Base-by-base conservation (phyloP, 805 yeast genomes). In the Ogataea methanolica region DNA sequence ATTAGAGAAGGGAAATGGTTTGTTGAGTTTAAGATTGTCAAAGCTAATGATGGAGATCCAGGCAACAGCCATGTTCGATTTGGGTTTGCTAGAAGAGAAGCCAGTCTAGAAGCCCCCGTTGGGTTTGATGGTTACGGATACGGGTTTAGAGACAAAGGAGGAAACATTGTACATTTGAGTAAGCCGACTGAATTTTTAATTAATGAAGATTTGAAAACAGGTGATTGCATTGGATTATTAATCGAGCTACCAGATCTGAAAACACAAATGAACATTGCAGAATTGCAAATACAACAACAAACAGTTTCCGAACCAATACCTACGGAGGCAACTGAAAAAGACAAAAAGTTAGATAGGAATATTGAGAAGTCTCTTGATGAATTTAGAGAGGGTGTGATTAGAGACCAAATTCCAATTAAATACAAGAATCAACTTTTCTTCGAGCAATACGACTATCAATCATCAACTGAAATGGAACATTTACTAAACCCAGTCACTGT, bases 71-170 rank as follows among this genome's bases (percentile, higher is more conserved):
- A 91, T 63, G 89, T 94, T 1, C 69, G 99, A 29, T 61, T 91
- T 29, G 99, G 99, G 0, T 61, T 92, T 35, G 85, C 85, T 0
- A 71, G 98, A 44, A 75, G 89, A 51, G 98, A 92, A 60, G 94
- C 96, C 2, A 79, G 89, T 43, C 66, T 91, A 39, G 97, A 92
- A 56, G 96, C 96, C 0, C 98, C 99, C 0, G 94, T 91, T 6
- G 99, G 99, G 3, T 88, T 80, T 58, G 98, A 94, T 65, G 92
- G 90, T 0, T 94, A 90, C 67, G 92, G 97, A 0, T 92, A 94
- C 65, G 97, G 96, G 2, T 60, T 94, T 2, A 74, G 97, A 49
- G 97, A 92, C 66, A 75, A 76, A 35, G 73, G 76, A 6, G 91
- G 96, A 2, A 86, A 87, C 54, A 79, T 78, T 29, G 74, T 94